Base-by-base conservation (phyloP, 106 monocot species). In the Platanthera guangdongensis region DNA sequence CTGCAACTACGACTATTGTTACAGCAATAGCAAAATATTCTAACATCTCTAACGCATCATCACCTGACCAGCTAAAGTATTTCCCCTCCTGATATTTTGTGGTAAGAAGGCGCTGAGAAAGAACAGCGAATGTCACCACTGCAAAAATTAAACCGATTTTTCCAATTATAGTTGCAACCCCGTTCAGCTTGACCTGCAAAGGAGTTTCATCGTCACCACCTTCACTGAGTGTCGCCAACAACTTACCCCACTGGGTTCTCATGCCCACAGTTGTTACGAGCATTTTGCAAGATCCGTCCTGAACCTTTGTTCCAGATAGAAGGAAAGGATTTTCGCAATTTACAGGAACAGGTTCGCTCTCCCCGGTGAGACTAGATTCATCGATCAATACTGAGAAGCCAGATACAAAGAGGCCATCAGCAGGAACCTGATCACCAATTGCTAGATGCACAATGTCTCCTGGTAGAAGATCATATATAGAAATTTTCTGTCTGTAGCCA, bases 1-100 rank as follows among this genome's bases (percentile, higher is more conserved):
- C 80, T 21, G 80, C 80, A 80, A 80, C 80, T 32, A 80, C 80
- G 15, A 80, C 75, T 46, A 80, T 80, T 7, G 80, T 80, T 8
- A 80, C 75, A 25, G 80, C 74, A 68, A 80, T 53, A 13, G 75
- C 75, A 47, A 80, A 80, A 47, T 65, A 75, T 13, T 80, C 74
- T 46, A 75, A 47, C 75, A 75, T 65, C 52, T 75, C 65, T 50
- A 80, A 46, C 52, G 80, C 80, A 65, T 80, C 80, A 74, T 80
- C 80, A n/a, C 74, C 63, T 50, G 74, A 74, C 80, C 80, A 74
- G 30, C 53, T 74, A 51, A 63, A 74, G 8, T 47, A 45, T 18
- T 30, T 6, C 13, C 22, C 79, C 0, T 73, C 62, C 6, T 50
- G 49, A 62, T 60, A 60, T 39, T 57, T 73, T 3, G 4, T 71